These are phyloP conservation scores for Apiospora hydei DNA, from an alignment of 2,329 filamentous ascomycete genomes.

Conservation along the genomic window DNA sequence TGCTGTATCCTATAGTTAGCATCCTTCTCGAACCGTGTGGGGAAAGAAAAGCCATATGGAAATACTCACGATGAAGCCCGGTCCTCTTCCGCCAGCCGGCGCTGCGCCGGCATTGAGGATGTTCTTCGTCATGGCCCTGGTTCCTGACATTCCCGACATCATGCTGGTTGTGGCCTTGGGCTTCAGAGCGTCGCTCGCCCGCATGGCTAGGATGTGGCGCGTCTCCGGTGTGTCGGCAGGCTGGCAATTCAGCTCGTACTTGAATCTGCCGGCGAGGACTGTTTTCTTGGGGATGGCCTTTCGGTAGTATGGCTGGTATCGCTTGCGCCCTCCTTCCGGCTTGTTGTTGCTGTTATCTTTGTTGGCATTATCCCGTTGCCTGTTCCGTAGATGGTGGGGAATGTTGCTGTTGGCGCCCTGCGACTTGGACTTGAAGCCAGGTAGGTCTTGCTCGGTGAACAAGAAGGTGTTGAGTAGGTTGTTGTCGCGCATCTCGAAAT, in stretches of 20 bases:
- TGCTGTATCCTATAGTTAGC: constrained; percentile 33
- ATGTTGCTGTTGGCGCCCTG: constrained; percentile 66
- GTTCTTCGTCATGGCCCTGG: constrained; percentile 56
- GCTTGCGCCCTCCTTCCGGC: constrained; percentile 52
- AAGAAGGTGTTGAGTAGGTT: constrained; percentile 86
- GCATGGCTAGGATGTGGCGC: constrained; percentile 64
- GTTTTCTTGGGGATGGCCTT: constrained; percentile 86
- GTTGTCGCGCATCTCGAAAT: constrained; percentile 70
- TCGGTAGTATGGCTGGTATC: constrained; percentile 67
- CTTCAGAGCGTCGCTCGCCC: constrained; percentile 66
- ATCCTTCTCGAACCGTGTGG: constrained; percentile 26
- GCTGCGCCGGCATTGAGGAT: constrained; percentile 66
- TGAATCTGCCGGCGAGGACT: constrained; percentile 73
- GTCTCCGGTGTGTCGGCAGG: constrained; percentile 77
- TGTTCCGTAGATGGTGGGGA: constrained; percentile 59
- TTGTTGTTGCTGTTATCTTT: constrained; percentile 41
- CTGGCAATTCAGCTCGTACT: constrained; percentile 78
- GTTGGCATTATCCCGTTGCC: constrained; percentile 47
- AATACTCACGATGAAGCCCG: constrained; percentile 64
- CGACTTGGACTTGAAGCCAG: constrained; percentile 73
- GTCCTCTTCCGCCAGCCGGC: constrained; percentile 54
- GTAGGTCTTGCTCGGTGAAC: constrained; percentile 92
- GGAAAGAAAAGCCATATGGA: neutral
- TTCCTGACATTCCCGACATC: constrained; percentile 37
- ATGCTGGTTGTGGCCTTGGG: constrained; percentile 63